Base-by-base conservation (phyloP, 2,329 filamentous ascomycete genomes). In the Byssothecium circinans region DNA sequence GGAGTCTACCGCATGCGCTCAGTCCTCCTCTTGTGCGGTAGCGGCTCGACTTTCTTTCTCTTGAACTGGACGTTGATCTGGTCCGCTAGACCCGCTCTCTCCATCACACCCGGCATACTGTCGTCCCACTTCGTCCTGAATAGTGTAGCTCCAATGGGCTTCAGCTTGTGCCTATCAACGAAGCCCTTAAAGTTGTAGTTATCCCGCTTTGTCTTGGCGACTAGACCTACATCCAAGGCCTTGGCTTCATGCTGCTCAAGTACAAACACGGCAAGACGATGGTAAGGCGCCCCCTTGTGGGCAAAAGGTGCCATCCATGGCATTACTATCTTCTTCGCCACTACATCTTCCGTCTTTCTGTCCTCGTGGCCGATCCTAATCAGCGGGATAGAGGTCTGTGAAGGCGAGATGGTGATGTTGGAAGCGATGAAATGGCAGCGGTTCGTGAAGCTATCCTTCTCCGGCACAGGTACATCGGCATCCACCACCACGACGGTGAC, bases 111-210 rank as follows among this genome's bases (percentile, higher is more conserved):
- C n/a, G 83, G 84, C 43, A 89, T 99, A 61, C 82, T 83, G 50
- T 94, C 88, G 71, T 99, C 94, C 89, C 91, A 97, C 56, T 87
- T 76, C 50, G 84, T 86, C 57, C 94, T 85, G 84, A 97, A 99
- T 61, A 99, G 76, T 67, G 85, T 89, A 61, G 90, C 88, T 35
- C 91, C 91, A 49, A 96, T 84, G 7, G 91, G 83, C 49, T 77
- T 80, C 52, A 94, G 76, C 48, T 76, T 73, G 68, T 89, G 83
- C 67, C 84, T 85, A 67, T 85, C 81, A 56, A 86, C 81, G 70
- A 95, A 87, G 52, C 82, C 83, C 65, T 89, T 85, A 52, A 96
- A 75, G 47, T 80, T 85, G 75, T 95, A 95, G 38, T 79, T 80
- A 40, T 91, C 81, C 43, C 87, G 82, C 58, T 75, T 69, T 78